Conservation (phyloP, 2,329 filamentous ascomycete genomes). For the Verticillium zaregamsianum region DNA sequence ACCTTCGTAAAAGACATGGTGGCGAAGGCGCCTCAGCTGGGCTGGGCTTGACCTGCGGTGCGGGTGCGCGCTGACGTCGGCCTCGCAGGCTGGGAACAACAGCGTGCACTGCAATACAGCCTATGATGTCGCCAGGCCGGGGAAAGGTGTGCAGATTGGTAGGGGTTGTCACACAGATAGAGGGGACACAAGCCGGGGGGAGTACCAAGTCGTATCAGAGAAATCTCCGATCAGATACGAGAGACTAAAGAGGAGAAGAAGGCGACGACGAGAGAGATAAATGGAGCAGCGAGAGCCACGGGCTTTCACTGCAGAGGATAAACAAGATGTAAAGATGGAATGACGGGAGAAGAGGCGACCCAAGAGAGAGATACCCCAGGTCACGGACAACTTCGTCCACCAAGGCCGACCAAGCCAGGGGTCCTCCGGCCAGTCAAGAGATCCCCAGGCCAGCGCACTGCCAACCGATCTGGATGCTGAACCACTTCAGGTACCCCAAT, state of each 20-base stretch:
- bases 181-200: not conserved
- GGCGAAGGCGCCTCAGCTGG: not conserved
- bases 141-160: not conserved
- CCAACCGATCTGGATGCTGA: not conserved
- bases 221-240: not conserved
- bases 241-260: not conserved
- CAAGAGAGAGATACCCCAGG: not conserved
- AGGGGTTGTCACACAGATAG: not conserved
- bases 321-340: not conserved
- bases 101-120: not conserved
- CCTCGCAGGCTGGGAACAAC: not conserved
- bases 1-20: conserved; percentile 1
- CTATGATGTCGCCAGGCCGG: not conserved
- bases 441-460: not conserved
- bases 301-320: not conserved
- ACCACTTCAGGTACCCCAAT: not conserved
- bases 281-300: not conserved
- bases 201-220: not conserved
- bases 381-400: not conserved
- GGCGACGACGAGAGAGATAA: not conserved
- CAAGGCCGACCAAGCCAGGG: not conserved
- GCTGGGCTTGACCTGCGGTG: not conserved
- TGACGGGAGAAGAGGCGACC: not conserved
- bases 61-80: not conserved
- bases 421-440: not conserved